phyloP scores from a whole-genome alignment of 768 basidiomycete species.

The Boletellus sp. region DNA sequence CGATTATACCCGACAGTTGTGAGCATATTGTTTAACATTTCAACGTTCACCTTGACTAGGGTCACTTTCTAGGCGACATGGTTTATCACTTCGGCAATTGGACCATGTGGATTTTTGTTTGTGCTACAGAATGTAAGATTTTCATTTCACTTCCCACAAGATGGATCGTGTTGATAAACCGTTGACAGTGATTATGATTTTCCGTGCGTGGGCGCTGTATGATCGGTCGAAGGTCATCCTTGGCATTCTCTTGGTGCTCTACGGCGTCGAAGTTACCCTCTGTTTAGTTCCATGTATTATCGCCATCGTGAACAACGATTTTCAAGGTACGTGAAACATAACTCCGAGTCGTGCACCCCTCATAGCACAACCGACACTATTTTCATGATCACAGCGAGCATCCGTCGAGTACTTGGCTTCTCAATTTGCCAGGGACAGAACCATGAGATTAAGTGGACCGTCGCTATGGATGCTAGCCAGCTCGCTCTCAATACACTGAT shows the following conservation, averaged over 20 bases:
- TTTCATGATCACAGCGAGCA: neutral
- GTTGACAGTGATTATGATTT: neutral
- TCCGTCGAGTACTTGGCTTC: neutral
- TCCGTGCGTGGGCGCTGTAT: neutral
- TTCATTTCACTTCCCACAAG: neutral
- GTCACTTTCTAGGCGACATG: neutral
- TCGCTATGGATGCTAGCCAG: neutral
- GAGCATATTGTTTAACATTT: neutral
- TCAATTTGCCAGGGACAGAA: neutral
- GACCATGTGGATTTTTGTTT: neutral
- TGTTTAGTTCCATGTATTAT: neutral
- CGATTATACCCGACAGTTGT: neutral
- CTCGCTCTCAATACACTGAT: neutral
- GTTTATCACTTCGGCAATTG: neutral
- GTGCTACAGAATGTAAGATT: neutral
- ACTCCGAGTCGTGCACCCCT: neutral
- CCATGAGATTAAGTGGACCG: neutral
- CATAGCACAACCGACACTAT: neutral
- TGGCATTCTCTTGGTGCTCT: neutral
- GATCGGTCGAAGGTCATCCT: neutral
- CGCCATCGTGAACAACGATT: neutral
- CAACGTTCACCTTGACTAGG: neutral
- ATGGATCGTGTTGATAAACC: too few species aligned
- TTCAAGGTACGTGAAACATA: neutral
- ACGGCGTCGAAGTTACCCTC: neutral